Evolutionary conservation across 495 filamentous ascomycete species (phyloP).

Genomic region (Articulospora tetracladia): DNA sequence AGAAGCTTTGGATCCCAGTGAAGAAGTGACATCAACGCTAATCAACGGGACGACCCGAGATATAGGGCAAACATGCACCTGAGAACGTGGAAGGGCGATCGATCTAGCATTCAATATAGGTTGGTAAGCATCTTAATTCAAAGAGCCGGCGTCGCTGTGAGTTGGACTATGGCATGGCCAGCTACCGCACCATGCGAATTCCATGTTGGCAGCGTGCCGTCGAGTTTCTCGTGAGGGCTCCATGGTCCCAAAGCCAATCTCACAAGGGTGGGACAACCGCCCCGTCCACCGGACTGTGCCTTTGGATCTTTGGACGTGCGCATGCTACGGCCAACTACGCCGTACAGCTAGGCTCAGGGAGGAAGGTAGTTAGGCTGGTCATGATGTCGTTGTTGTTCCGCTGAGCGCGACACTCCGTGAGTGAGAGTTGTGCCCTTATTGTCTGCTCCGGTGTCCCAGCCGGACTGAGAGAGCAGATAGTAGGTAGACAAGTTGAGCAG

Average conservation of each 20-base stretch:
- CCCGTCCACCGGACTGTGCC: not conserved
- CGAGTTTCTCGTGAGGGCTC: not conserved
- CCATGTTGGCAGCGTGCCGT: not conserved
- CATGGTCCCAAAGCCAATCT: not conserved
- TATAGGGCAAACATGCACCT: constrained; percentile 1
- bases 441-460: too few relatives aligned
- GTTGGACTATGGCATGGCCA: not conserved
- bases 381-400: too few relatives aligned
- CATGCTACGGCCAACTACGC: too few relatives aligned
- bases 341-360: not conserved
- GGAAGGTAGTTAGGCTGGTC: not conserved
- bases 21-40: not conserved
- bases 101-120: not conserved
- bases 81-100: not conserved
- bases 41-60: not conserved
- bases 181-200: not conserved
- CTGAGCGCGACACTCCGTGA: too few relatives aligned
- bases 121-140: not conserved
- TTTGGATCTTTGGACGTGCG: too few relatives aligned
- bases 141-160: not conserved
- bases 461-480: too few relatives aligned
- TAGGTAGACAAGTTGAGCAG: too few relatives aligned
- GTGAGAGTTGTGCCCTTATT: too few relatives aligned
- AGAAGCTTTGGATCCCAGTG: not conserved
- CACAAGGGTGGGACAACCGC: not conserved